Conservation (phyloP, 768 basidiomycete species). For the Trametes gibbosa region DNA sequence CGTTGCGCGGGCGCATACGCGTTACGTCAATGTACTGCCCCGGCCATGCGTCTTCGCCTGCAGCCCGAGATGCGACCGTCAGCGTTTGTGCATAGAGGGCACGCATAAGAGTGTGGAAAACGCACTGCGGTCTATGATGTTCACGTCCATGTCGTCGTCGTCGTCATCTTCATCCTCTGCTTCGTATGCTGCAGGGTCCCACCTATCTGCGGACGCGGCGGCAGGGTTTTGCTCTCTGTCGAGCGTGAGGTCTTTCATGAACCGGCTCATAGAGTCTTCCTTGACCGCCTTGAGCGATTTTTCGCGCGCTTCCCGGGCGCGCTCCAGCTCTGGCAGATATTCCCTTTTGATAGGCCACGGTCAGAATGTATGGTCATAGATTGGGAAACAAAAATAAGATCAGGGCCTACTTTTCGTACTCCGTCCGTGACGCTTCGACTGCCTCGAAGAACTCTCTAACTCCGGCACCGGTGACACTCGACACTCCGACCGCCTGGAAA, state of each 20-base stretch:
- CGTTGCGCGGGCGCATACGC: slow-evolving; percentile 49
- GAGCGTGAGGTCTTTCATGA: slow-evolving; percentile 78
- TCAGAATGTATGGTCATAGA: not conserved
- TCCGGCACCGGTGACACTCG: slow-evolving; percentile 93
- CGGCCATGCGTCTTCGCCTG: slow-evolving; percentile 69
- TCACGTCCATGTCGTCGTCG: slow-evolving; percentile 42
- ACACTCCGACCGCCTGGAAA: slow-evolving; percentile 87
- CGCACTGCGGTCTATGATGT: slow-evolving; percentile 74
- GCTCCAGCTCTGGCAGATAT: slow-evolving; percentile 86
- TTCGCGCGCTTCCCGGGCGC: slow-evolving; percentile 62
- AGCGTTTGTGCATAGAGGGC: slow-evolving; percentile 14
- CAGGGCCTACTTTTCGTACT: slow-evolving; percentile 77
- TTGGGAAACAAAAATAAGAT: not conserved
- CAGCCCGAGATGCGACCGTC: not conserved
- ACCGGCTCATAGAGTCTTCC: slow-evolving; percentile 69
- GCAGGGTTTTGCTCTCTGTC: slow-evolving; percentile 66
- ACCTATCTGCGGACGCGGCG: slow-evolving; percentile 53
- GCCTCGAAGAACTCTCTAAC: slow-evolving; percentile 90
- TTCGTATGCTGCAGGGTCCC: slow-evolving; percentile 58
- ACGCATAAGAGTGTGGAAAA: slow-evolving; percentile 17
- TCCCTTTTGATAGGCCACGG: slow-evolving; percentile 49
- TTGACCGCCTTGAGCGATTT: slow-evolving; percentile 63
- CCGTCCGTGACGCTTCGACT: slow-evolving; percentile 81
- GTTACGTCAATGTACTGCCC: slow-evolving; percentile 77
- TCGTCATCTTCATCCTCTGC: slow-evolving; percentile 55